A percentile compares a stretch with the other conserved stretches of the same genome.
These are phyloP conservation scores for Fragosphaeria purpurea DNA, from an alignment of 2,329 filamentous ascomycete species.

Conservation along the genomic window DNA sequence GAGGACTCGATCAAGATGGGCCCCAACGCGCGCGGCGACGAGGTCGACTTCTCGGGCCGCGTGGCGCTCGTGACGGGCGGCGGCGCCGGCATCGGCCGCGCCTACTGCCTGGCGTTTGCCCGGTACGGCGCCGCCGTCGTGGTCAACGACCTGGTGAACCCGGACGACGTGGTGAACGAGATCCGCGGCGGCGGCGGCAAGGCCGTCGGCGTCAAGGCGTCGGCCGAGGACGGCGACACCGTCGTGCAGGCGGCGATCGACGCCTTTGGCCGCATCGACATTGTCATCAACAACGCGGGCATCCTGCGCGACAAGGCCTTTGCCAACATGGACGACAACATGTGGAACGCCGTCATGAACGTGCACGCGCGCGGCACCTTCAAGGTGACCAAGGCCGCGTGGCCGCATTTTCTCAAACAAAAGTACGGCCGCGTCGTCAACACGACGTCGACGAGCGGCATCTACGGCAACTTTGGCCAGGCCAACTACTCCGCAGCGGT, in stretches of 20 bases:
- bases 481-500: constrained; percentile 90
- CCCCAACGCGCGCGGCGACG: constrained; percentile 60
- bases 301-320: constrained; percentile 98
- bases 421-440: constrained; percentile 97
- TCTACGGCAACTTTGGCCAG: constrained; percentile 98
- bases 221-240: constrained; percentile 81
- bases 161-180: constrained; percentile 81
- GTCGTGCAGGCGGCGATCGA: constrained; percentile 93
- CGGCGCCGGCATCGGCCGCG: constrained; percentile 80
- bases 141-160: constrained; percentile 92
- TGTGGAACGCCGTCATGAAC: constrained; percentile 86
- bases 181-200: constrained; percentile 84
- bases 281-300: constrained; percentile 95
- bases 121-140: constrained; percentile 76
- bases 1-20: constrained; percentile 74
- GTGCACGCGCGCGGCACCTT: constrained; percentile 93
- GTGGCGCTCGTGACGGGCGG: constrained; percentile 83
- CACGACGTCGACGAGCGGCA: constrained; percentile 92
- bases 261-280: constrained; percentile 84
- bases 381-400: constrained; percentile 93
- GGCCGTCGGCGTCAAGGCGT: constrained; percentile 86
- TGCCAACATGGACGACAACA: constrained; percentile 88
- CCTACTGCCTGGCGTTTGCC: constrained; percentile 77
- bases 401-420: constrained; percentile 96
- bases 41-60: constrained; percentile 71